Base-by-base conservation (phyloP, 768 basidiomycete genomes). In the Paxillus involutus region DNA sequence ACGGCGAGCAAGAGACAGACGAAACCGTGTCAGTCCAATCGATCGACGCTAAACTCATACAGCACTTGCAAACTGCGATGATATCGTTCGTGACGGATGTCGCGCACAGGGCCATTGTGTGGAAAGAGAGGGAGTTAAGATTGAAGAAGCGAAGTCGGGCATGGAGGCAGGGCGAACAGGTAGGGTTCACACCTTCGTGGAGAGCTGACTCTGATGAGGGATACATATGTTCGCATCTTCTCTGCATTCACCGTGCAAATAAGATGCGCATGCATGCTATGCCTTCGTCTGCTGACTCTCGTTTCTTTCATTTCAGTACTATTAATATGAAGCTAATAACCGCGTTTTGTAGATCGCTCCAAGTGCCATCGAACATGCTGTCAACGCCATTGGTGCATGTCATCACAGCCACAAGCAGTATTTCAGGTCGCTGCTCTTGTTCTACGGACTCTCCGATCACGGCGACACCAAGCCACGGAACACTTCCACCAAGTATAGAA, bases 71-170 rank as follows among this genome's bases (percentile, higher is more conserved):
- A 17, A 71, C 64, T 10, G 73, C 79, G 30, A 61, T 83, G 19
- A 71, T 76, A 9, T 72, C 76, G 32, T 90, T 88, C 59, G 72
- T 79, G 14, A 75, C 77, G 8, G 75, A 79, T 36, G 49, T 83
- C 0, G 69, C 86, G 2, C 77, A 80, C 51, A 76, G 74, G 33
- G 73, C 78, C 19, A 77, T 88, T 41, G 71, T 80, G 7, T 71
- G 77, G 36, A 80, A 80, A 40, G 85, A 87, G 59, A 80, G 84
- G 53, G 87, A 88, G 59, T 66, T 73, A 49, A 68, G 71, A 32
- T 63, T 85, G 62, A 89, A 88, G 68, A 71, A 73, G 39, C 77
- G 78, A 17, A 80, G 80, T 44, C 86, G 80, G 59, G 84, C 76
- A 7, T 90, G 88, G 85, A 73, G 77, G 44, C 49, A 74, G 3